Base-by-base conservation (phyloP, 164 flowering plant species). In the Annona cherimola region DNA sequence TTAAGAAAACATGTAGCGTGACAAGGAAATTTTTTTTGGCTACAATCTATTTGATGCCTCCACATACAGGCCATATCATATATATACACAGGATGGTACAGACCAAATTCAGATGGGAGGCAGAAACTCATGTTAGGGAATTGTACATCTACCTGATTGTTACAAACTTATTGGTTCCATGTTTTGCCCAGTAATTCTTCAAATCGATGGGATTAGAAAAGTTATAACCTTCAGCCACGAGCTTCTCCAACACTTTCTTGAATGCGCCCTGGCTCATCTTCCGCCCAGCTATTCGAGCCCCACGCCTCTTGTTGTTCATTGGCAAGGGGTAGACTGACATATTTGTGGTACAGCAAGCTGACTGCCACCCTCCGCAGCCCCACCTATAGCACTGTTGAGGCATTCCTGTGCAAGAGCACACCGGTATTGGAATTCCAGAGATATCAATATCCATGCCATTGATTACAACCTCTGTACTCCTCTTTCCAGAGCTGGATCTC, bases 321-420 rank as follows among this genome's bases (percentile, higher is more conserved):
- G 98, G 98, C 76, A 93, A 71, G 1, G 98, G 98, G 73, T 93
- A 85, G 80, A 87, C 76, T 0, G 96, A 91, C 35, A 93, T 78
- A 72, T 85, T 85, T 4, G 96, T 93, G 12, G 98, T 89, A 72
- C 98, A 92, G 71, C 98, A 93, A 4, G 98, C 96, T 0, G 96
- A 90, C 69, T 93, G 98, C 98, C 98, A 93, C 41, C 98, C 98
- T 68, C 98, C 98, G 74, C 92, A 88, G 1, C 98, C 98, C 98
- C 98, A 93, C 20, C 92, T 80, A 73, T 93, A 93, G 66, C 98
- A 93, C 75, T 89, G 96, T 74, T 93, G 98, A 42, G 93, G 86
- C 54, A 80, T 18, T 72, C 94, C 94, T 40, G 96, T 90, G 70
- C 98, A 92, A 0, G 98, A 89, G 79, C 98, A 92, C 63, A 90